Conservation (phyloP, 75 land plant genomes). For the Selaginella tamariscina region DNA sequence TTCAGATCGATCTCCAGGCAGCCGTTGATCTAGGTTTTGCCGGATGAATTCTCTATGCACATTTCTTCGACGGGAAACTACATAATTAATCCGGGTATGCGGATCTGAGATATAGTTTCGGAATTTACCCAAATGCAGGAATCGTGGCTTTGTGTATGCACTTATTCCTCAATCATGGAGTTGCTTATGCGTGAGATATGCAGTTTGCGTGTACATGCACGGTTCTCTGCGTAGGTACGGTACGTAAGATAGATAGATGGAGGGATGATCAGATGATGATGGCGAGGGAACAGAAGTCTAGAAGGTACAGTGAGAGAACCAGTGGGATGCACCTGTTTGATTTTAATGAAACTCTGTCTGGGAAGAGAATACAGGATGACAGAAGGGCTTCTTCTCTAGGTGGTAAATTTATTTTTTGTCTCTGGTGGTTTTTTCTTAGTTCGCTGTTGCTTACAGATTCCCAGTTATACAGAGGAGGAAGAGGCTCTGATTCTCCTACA, state of each 20-base stretch:
- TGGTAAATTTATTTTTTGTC: too few relatives aligned
- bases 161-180: neutral
- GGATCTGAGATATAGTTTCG: neutral
- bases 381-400: neutral
- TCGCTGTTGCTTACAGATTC: neutral
- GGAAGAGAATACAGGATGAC: neutral
- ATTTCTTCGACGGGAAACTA: neutral
- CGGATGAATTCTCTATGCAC: neutral
- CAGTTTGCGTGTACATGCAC: neutral
- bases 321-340: neutral
- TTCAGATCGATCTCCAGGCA: neutral
- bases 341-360: neutral
- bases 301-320: neutral
- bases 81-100: neutral
- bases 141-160: neutral
- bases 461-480: neutral
- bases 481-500: neutral
- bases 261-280: too few relatives aligned
- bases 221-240: neutral
- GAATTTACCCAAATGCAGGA: neutral
- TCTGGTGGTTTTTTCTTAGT: neutral
- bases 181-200: neutral
- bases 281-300: too few relatives aligned
- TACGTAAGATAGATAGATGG: neutral
- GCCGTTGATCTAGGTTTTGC: neutral